Percentiles rank a stretch among this genome's conserved stretches.
These are phyloP conservation scores for Kazachstania martiniae DNA, from an alignment of 805 yeast species.

Conservation along the genomic window DNA sequence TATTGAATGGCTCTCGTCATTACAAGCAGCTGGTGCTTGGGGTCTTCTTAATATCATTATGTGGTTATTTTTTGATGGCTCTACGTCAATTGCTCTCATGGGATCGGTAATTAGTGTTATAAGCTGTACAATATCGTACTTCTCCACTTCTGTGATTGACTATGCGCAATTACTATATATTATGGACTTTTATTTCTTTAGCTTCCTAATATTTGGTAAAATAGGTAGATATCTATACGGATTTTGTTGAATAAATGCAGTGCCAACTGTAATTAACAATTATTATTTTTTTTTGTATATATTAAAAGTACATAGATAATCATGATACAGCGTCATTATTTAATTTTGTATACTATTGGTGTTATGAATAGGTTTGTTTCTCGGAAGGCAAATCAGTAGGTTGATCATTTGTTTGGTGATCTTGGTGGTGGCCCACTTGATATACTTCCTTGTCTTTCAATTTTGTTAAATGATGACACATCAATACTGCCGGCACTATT, in stretches of 20 bases:
- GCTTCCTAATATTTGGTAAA: conserved; percentile 56
- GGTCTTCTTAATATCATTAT: conserved; percentile 48
- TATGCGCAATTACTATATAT: conserved; percentile 9
- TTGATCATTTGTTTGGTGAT: conserved; percentile 22
- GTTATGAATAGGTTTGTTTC: too few species aligned
- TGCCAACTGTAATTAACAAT: too few species aligned
- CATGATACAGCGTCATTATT: too few species aligned
- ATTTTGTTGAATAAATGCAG: too few species aligned
- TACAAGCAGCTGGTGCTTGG: conserved; percentile 56
- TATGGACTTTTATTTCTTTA: conserved; percentile 51
- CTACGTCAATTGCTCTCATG: conserved; percentile 41
- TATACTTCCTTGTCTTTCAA: conserved; percentile 26
- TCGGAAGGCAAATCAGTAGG: too few species aligned
- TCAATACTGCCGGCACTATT: conserved; percentile 25
- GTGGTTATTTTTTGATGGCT: conserved; percentile 56
- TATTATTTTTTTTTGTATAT: too few species aligned
- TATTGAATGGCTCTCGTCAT: conserved; percentile 52
- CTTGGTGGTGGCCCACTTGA: conserved; percentile 29
- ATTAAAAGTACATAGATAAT: too few species aligned
- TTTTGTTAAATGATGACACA: conserved; percentile 7
- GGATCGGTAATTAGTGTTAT: conserved; percentile 22
- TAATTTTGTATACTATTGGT: too few species aligned
- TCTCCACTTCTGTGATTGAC: neutral
- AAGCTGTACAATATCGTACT: conserved; percentile 10
- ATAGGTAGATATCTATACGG: conserved; percentile 45